Conservation (phyloP, 192 early-diverging fungal genomes). For the Umbelopsis vinacea region DNA sequence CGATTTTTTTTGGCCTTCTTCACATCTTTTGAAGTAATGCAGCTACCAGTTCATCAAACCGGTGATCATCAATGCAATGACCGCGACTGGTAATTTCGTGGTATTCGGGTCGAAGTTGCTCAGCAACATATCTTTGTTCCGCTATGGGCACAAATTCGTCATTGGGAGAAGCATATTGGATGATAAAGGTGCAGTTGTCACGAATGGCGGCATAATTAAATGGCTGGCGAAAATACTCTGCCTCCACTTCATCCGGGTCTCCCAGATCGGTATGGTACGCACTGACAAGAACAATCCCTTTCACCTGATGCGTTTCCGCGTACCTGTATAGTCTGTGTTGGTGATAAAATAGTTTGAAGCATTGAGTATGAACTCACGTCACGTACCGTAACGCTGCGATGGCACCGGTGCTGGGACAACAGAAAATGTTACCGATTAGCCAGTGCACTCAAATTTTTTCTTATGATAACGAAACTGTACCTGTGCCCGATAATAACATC, state of each 20-base stretch:
- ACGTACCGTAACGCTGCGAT: constrained; percentile 8
- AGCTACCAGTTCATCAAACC: constrained; percentile 45
- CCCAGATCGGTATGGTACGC: constrained; percentile 6
- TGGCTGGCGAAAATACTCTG: constrained; percentile 6
- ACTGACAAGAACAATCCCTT: constrained; percentile 3
- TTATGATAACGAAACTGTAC: neutral
- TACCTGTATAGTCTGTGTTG: neutral
- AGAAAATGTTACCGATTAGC: neutral
- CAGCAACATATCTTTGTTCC: constrained; percentile 46
- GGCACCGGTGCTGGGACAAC: neutral
- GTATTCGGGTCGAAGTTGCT: constrained; percentile 41
- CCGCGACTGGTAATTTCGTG: constrained; percentile 44
- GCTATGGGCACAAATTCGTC: constrained; percentile 46
- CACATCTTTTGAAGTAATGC: constrained; percentile 22
- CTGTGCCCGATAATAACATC: constrained; percentile 13
- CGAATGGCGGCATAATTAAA: neutral
- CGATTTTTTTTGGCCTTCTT: neutral
- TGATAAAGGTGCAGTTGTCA: neutral
- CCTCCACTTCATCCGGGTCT: constrained; percentile 3
- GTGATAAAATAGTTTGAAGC: neutral
- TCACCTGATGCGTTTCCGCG: constrained; percentile 1
- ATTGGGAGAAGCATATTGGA: constrained; percentile 20
- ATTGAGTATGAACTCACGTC: too few relatives aligned
- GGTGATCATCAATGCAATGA: constrained; percentile 37
- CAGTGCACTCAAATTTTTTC: neutral